These are phyloP conservation scores for Termitomyces sp. DNA, from an alignment of 768 basidiomycete species.

Conservation along the genomic window DNA sequence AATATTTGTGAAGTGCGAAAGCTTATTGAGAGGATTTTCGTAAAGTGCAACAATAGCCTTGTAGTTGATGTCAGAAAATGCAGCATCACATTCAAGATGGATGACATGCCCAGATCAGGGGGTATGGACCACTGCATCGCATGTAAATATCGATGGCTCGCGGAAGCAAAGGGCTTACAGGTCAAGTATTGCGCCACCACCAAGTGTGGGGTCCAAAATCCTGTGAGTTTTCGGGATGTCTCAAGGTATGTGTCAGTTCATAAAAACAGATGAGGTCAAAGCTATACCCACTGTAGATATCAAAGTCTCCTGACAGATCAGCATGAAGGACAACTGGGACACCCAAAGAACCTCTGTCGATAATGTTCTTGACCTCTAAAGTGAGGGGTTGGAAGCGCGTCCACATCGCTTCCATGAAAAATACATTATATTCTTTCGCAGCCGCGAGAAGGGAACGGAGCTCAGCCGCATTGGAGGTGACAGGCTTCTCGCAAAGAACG, in stretches of 20 bases:
- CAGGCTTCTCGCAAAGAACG: conserved; percentile 87
- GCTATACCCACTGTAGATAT: conserved; percentile 52
- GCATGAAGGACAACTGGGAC: conserved; percentile 66
- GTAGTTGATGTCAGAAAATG: background rate
- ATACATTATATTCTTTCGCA: conserved; percentile 75
- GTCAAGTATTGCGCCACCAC: conserved; percentile 82
- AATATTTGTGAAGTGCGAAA: conserved; percentile 52
- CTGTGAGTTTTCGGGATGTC: conserved; percentile 69
- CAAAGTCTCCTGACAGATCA: conserved; percentile 72
- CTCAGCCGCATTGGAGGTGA: conserved; percentile 75
- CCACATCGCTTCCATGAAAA: conserved; percentile 94
- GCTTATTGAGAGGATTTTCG: conserved; percentile 74
- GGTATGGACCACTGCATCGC: conserved; percentile 70
- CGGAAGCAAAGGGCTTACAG: conserved; percentile 46
- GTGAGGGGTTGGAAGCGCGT: conserved; percentile 77
- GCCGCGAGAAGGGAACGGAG: conserved; percentile 67
- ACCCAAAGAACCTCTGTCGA: conserved; percentile 63
- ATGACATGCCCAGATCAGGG: conserved; percentile 66
- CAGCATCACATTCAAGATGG: background rate
- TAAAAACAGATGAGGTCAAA: background rate
- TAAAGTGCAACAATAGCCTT: conserved; percentile 78
- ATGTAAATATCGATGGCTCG: background rate
- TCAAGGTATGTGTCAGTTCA: conserved; percentile 20
- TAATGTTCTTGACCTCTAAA: conserved; percentile 59
- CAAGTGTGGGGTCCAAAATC: conserved; percentile 75